Evolutionary conservation across 331 rosid genomes (phyloP), one percentile per base, ranked within the genome.

Genomic region (Pyracantha coccinea): DNA sequence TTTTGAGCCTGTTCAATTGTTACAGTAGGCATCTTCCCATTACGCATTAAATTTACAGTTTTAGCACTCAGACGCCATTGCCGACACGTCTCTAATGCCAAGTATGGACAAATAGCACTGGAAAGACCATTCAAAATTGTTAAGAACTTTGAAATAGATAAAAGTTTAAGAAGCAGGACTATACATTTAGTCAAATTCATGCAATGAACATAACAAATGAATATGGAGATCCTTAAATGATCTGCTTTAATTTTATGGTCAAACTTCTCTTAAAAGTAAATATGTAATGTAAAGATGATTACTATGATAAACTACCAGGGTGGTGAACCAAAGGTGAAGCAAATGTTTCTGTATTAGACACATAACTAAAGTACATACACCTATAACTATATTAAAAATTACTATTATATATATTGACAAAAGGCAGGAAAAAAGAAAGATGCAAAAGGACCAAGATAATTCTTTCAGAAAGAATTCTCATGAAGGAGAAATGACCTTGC

Each of bases 1-100:
- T 95, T 92, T 83, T 95, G 99, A n/a, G 99, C 97, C 78, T 95
- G 99, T 81, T 95, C 99, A 80, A 95, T 92, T 24, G 99, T 92
- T 66, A 95, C 99, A 27, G 96, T 90, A 60, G 99, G 93, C 96
- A 95, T 92, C 90, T 95, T 95, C 65, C 99, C 99, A 19, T 89
- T 95, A 84, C 90, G 90, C 97, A 95, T 95, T 77, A 95, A 79
- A 79, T 92, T 95, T 63, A 92, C 97, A 16, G 99, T 95, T 87
- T 92, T 95, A 68, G 67, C 88, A 83, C 99, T 95, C 82, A 95
- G 85, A 77, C 99, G 99, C 99, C 99, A 95, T 66, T 95, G 99
- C 70, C 99, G 97, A 68, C 99, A 87, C 29, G 99, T 92, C 84
- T 95, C 99, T 85, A 95, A 72, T 81, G 99, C 99, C 91, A 95